Percentiles rank a stretch among this genome's conserved stretches.
Conservation (phyloP, 2,329 filamentous ascomycete genomes). For the Samsoniella hepiali region DNA sequence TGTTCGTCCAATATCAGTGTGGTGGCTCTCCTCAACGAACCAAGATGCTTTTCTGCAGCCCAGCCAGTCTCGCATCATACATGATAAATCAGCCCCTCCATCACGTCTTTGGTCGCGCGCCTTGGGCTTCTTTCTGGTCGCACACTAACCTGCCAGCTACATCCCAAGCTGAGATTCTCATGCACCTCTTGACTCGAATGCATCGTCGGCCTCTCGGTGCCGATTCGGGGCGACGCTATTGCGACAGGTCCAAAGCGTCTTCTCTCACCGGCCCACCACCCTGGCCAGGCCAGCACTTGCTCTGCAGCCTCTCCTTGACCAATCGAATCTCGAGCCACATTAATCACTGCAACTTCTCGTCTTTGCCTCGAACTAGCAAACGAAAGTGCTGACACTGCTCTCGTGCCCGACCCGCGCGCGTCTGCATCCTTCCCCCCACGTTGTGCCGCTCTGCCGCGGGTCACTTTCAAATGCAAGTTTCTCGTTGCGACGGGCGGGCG, state of each 20-base stretch:
- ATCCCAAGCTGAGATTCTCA: neutral
- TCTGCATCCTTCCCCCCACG: slow-evolving; percentile 2
- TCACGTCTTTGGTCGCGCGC: too few relatives aligned
- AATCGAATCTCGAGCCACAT: slow-evolving; percentile 5
- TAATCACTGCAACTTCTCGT: neutral
- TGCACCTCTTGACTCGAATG: neutral
- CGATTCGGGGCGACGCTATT: neutral
- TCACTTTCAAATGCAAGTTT: neutral
- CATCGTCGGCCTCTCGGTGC: neutral
- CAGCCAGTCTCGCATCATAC: too few relatives aligned
- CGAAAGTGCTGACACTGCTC: slow-evolving; percentile 11
- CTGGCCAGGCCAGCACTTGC: neutral
- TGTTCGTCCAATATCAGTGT: slow-evolving; percentile 15
- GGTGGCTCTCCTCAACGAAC: neutral
- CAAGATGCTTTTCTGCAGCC: neutral
- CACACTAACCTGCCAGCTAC: neutral
- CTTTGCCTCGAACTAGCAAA: neutral
- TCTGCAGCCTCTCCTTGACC: neutral
- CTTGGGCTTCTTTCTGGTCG: neutral
- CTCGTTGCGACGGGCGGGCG: slow-evolving; percentile 14
- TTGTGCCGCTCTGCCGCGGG: slow-evolving; percentile 13
- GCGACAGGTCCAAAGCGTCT: neutral
- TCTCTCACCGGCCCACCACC: neutral
- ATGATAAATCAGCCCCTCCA: too few relatives aligned
- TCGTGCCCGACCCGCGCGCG: slow-evolving; percentile 10